Evolutionary conservation across 495 filamentous ascomycete species (phyloP), one percentile per base, ranked within the genome.

Genomic region (Hyphodiscus hymeniophilus): DNA sequence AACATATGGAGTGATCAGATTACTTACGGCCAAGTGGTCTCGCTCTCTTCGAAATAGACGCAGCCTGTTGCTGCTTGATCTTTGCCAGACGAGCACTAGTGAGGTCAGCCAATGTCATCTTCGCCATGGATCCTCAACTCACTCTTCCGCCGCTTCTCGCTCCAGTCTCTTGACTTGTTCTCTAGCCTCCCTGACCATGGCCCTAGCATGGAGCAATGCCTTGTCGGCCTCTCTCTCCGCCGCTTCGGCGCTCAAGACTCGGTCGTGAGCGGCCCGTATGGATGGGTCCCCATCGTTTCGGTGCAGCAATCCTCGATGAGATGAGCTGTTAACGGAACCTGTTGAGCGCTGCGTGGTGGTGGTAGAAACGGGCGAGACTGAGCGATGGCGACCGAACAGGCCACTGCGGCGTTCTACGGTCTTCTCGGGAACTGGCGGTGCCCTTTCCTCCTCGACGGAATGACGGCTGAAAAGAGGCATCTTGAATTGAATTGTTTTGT

Each of bases 11-110:
- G 26, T 4, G 26, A 10, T 4, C 26, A 10, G 26, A 28, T 28
- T 36, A 71, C 78, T 60, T 70, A 81, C 81, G 74, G 22, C 80
- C 80, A 54, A 84, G 73, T 13, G 72, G 68, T 67, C 79, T 75
- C n/a, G 74, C 80, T 21, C 78, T 64, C 75, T 82, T 83, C 23
- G 73, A 75, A 18, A 85, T 74, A 48, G 70, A 67, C 47, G 67
- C 74, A 0, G 79, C 80, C 53, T 84, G 74, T 48, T 72, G 68
- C 57, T 81, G 75, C 72, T 85, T 85, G 38, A 83, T 77, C 67
- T 75, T 81, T 17, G 81, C 81, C 7, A 71, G 54, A 21, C 73
- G 60, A n/a, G 72, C 70, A 42, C 65, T 72, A 16, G 36, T 17
- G 4, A 18, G 0, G 34, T 34, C 31, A 38, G 33, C 16, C 6